These are phyloP conservation scores for Platanthera guangdongensis DNA, from an alignment of 106 monocot species.

Conservation along the genomic window DNA sequence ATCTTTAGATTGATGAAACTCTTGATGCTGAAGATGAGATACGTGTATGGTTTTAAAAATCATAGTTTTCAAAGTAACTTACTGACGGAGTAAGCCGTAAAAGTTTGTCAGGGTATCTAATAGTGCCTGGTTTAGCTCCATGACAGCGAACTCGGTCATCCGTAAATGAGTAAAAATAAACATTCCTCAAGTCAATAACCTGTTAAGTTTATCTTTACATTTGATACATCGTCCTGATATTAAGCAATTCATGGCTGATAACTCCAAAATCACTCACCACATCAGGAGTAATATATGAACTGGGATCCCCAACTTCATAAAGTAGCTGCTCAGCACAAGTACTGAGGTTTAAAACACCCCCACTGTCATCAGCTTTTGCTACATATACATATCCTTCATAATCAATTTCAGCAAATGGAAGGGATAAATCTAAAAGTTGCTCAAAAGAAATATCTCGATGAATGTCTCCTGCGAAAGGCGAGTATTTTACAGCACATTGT, in stretches of 20 bases:
- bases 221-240: conserved; percentile 6
- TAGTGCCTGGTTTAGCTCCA: conserved; percentile 66
- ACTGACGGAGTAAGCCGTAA: conserved; percentile 69
- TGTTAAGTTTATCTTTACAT: conserved; percentile 16
- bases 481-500: not conserved
- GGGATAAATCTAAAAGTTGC: conserved; percentile 85
- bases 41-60: not conserved
- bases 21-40: not conserved
- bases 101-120: conserved; percentile 52
- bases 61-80: conserved; percentile 13
- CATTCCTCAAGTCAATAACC: conserved; percentile 75
- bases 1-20: not conserved
- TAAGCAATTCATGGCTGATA: not conserved
- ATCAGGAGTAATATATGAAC: conserved; percentile 81
- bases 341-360: conserved; percentile 52
- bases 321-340: conserved; percentile 96
- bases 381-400: conserved; percentile 65
- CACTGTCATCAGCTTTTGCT: conserved; percentile 78
- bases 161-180: conserved; percentile 52
- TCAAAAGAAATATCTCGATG: conserved; percentile 56
- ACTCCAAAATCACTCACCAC: conserved; percentile 42
- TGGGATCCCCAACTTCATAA: conserved; percentile 93
- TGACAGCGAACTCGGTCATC: conserved; percentile 46
- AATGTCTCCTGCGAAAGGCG: conserved; percentile 56
- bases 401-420: conserved; percentile 86